A percentile compares a stretch with the other conserved stretches of the same genome.
Evolutionary conservation across 2,329 filamentous ascomycete species (phyloP).

Genomic region (Colletotrichum caudatum): DNA sequence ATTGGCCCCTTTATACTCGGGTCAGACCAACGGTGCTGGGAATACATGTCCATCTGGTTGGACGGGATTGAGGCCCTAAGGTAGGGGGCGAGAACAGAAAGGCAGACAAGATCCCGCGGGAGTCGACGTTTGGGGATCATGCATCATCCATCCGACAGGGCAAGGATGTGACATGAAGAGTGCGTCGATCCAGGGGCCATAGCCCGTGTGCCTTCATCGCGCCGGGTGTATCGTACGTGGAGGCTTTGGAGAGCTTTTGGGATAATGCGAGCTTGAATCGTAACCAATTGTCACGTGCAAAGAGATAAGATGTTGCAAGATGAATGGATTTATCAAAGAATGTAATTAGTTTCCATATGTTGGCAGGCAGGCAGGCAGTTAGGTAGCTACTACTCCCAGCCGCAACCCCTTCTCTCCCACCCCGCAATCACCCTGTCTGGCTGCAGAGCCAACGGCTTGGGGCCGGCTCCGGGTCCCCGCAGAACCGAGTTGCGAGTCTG

Average conservation of each 20-base stretch:
- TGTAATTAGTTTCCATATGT: no score
- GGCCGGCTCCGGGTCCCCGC: conserved; percentile 8
- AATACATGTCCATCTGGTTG: background rate
- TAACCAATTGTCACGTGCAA: background rate
- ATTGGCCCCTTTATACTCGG: conserved; percentile 10
- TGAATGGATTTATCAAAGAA: conserved; percentile 16
- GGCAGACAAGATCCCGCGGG: background rate
- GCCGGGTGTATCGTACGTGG: background rate
- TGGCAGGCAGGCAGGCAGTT: no score
- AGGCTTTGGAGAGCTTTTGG: background rate
- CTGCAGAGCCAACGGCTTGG: conserved; percentile 2
- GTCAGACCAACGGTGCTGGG: background rate
- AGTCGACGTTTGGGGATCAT: background rate
- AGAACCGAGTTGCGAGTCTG: conserved; percentile 7
- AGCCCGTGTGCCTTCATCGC: conserved; percentile 27
- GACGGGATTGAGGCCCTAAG: background rate
- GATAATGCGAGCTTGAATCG: conserved; percentile 7
- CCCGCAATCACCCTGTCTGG: background rate
- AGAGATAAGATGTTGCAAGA: conserved; percentile 19
- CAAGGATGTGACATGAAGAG: conserved; percentile 20
- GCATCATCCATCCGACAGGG: background rate
- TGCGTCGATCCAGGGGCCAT: conserved; percentile 23
- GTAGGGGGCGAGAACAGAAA: background rate
- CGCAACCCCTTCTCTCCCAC: background rate
- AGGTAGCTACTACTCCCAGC: background rate